Percentiles rank a stretch among this genome's conserved stretches.
Conservation (phyloP, 768 basidiomycete genomes). For the Trametes sanguinea region DNA sequence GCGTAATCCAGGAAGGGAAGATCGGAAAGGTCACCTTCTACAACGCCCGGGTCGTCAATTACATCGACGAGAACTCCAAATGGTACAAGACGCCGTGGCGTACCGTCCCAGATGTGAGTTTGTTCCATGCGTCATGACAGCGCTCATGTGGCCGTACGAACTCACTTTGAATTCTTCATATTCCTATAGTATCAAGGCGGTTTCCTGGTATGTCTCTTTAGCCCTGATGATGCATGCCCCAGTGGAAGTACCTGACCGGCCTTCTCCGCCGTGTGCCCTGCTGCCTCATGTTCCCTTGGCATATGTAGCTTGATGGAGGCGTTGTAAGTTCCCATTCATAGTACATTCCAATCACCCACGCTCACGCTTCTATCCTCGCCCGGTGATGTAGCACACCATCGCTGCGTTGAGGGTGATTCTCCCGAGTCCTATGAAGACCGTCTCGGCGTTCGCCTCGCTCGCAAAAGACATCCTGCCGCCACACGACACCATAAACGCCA, state of each 20-base stretch:
- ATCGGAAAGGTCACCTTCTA: constrained; percentile 76
- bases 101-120: constrained; percentile 73
- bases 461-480: constrained; percentile 74
- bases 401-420: constrained; percentile 66
- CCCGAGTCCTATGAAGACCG: constrained; percentile 48
- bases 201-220: constrained; percentile 63
- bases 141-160: constrained; percentile 3
- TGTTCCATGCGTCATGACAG: not conserved
- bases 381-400: constrained; percentile 54
- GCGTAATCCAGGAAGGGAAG: constrained; percentile 55
- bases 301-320: constrained; percentile 69
- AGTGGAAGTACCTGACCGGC: constrained; percentile 11
- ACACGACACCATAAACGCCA: constrained; percentile 73
- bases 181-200: constrained; percentile 69
- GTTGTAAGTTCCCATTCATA: constrained; percentile 50
- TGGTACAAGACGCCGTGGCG: constrained; percentile 88
- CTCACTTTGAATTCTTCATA: not conserved
- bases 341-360: not conserved
- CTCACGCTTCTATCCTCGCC: not conserved
- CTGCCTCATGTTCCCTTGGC: constrained; percentile 11
- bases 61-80: constrained; percentile 61
- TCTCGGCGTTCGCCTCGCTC: constrained; percentile 68
- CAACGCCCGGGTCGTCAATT: constrained; percentile 52
- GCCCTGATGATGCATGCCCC: not conserved
- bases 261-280: constrained; percentile 5